A percentile compares a stretch with the other conserved stretches of the same genome.
These are phyloP conservation scores for Trichoderma sp. DNA, from an alignment of 2,329 filamentous ascomycete species.

Conservation along the genomic window DNA sequence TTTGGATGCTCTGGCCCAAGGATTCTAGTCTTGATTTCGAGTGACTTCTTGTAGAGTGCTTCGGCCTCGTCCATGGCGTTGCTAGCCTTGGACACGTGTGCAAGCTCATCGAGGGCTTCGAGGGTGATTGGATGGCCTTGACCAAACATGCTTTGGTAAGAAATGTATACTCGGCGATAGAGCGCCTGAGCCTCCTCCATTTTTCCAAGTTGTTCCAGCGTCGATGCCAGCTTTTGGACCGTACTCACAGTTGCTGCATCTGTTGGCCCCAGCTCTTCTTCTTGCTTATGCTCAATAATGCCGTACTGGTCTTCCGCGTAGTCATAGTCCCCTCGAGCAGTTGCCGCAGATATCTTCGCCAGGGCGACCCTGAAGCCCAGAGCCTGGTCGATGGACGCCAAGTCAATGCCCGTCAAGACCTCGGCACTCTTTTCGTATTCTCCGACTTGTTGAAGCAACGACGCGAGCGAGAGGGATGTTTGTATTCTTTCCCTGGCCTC, in stretches of 20 bases:
- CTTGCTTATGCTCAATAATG: conserved; percentile 34
- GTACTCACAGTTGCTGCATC: conserved; percentile 35
- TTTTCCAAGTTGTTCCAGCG: conserved; percentile 33
- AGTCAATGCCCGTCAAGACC: conserved; percentile 32
- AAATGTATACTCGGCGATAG: conserved; percentile 35
- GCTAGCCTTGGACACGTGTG: conserved; percentile 33
- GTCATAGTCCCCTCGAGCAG: conserved; percentile 32
- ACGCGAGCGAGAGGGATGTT: conserved; percentile 33
- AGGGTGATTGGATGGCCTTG: conserved; percentile 36
- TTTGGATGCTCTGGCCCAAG: conserved; percentile 34
- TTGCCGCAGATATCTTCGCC: conserved; percentile 33
- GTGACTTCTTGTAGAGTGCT: conserved; percentile 34
- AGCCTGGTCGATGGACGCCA: conserved; percentile 33
- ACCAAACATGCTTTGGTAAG: conserved; percentile 36
- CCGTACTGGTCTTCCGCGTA: conserved; percentile 33
- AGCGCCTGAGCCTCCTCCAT: conserved; percentile 35
- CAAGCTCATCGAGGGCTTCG: conserved; percentile 36
- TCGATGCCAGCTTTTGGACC: conserved; percentile 35
- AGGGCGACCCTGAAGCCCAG: conserved; percentile 34
- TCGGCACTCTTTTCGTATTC: conserved; percentile 31
- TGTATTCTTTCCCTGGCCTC: conserved; percentile 33
- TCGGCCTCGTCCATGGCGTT: conserved; percentile 38
- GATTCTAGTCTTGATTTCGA: conserved; percentile 34
- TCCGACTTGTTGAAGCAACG: conserved; percentile 32
- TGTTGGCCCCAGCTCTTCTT: conserved; percentile 33